Conservation (phyloP, 805 yeast species). For the Suhomyces sp. region DNA sequence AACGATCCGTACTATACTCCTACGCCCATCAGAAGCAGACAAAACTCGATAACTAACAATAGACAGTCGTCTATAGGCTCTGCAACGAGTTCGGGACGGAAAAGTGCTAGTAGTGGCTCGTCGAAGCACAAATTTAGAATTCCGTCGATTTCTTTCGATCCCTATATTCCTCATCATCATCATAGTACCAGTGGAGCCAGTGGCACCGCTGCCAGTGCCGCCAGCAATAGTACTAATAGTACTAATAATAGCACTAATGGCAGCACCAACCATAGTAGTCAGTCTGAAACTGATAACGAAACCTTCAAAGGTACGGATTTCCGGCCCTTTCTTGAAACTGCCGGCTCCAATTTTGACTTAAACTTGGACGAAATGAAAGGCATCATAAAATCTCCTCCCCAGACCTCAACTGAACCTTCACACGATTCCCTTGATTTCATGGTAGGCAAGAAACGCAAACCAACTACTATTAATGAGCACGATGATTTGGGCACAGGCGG, state of each 20-base stretch:
- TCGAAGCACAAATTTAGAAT: slow-evolving; percentile 36
- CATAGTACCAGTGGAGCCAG: background rate
- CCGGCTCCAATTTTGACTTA: slow-evolving; percentile 41
- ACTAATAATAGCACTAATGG: background rate
- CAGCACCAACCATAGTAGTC: background rate
- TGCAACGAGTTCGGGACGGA: slow-evolving; percentile 5
- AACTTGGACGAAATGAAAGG: slow-evolving; percentile 51
- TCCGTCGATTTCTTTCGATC: slow-evolving; percentile 34
- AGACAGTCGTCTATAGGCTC: slow-evolving; percentile 9
- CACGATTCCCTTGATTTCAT: background rate
- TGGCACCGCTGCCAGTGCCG: background rate
- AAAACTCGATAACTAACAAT: slow-evolving; percentile 7
- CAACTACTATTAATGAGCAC: slow-evolving; percentile 2
- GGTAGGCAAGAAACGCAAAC: background rate
- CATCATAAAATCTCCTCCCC: slow-evolving; percentile 35
- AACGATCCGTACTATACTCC: background rate
- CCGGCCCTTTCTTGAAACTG: background rate
- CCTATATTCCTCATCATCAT: slow-evolving; percentile 14
- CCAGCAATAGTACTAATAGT: background rate
- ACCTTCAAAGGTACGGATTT: background rate
- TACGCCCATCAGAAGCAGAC: slow-evolving; percentile 3
- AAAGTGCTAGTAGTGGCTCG: slow-evolving; percentile 16
- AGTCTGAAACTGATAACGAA: background rate
- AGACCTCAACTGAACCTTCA: background rate
- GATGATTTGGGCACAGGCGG: slow-evolving; percentile 11